Evolutionary conservation across 495 filamentous ascomycete species (phyloP).

Genomic region (Hypoxylon crocopeplum): DNA sequence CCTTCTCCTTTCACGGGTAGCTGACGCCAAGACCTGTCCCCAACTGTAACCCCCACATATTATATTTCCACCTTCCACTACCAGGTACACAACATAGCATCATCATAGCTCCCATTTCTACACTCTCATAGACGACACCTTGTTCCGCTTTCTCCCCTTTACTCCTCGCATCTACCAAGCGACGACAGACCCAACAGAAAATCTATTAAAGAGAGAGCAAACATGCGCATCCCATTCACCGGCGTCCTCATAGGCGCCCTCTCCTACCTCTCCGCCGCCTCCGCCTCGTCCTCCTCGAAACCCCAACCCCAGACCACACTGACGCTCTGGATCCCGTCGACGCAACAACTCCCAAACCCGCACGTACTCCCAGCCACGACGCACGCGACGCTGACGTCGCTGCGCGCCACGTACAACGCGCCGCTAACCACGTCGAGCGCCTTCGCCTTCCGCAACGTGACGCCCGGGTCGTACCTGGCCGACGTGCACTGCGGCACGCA

Average conservation of each 20-base stretch:
- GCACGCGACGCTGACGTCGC: slow-evolving; percentile 71
- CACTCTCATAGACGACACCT: neutral
- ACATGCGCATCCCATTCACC: slow-evolving; percentile 34
- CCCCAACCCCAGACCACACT: slow-evolving; percentile 30
- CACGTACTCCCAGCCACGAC: slow-evolving; percentile 68
- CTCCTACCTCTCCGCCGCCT: slow-evolving; percentile 19
- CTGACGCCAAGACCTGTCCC: slow-evolving; percentile 13
- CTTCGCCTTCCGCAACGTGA: slow-evolving; percentile 75
- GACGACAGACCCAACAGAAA: neutral
- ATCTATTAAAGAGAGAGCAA: neutral
- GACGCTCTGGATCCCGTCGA: slow-evolving; percentile 56
- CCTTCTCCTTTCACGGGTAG: slow-evolving; percentile 1
- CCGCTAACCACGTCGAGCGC: slow-evolving; percentile 69
- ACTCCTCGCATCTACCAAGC: too few species aligned
- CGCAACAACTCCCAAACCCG: slow-evolving; percentile 60
- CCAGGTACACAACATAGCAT: slow-evolving; percentile 1
- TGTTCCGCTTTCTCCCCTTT: too few species aligned
- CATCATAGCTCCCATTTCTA: neutral
- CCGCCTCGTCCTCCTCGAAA: neutral
- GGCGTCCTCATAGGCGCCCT: slow-evolving; percentile 18
- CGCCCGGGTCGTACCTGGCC: slow-evolving; percentile 74
- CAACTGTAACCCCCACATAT: slow-evolving; percentile 15
- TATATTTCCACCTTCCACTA: neutral
- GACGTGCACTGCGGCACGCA: slow-evolving; percentile 77
- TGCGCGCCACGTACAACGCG: slow-evolving; percentile 55